Evolutionary conservation across 768 basidiomycete genomes (phyloP).

Genomic region (Wakefieldia striispora): DNA sequence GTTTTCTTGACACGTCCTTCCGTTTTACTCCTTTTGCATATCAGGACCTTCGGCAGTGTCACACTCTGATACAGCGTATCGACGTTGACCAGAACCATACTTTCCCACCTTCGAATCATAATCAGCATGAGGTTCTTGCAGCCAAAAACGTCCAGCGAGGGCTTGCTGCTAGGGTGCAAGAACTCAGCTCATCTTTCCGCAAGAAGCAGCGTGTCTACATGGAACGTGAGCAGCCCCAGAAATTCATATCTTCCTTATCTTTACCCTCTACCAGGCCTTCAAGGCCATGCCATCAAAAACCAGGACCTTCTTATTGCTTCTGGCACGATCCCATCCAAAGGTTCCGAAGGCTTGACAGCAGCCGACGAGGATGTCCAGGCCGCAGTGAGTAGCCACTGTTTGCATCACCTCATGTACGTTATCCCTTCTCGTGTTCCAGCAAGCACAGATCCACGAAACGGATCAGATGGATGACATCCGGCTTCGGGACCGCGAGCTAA

Average conservation of each 20-base stretch:
- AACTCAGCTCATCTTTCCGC: slow-evolving; percentile 85
- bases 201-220: slow-evolving; percentile 99
- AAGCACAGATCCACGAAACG: slow-evolving; percentile 36
- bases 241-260: slow-evolving; percentile 11
- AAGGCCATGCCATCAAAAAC: slow-evolving; percentile 97
- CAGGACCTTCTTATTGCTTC: slow-evolving; percentile 92
- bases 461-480: slow-evolving; percentile 42
- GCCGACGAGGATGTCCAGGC: slow-evolving; percentile 90
- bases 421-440: slow-evolving; percentile 19
- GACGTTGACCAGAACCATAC: slow-evolving; percentile 52
- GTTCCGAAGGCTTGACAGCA: slow-evolving; percentile 78
- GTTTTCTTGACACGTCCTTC: slow-evolving; percentile 11
- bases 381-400: slow-evolving; percentile 53
- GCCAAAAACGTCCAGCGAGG: slow-evolving; percentile 95
- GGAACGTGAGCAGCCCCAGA: slow-evolving; percentile 71
- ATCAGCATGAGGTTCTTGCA: slow-evolving; percentile 55
- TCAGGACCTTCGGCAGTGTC: slow-evolving; percentile 42
- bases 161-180: slow-evolving; percentile 94
- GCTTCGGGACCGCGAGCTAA: slow-evolving; percentile 66
- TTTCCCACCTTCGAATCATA: slow-evolving; percentile 56
- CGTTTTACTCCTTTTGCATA: slow-evolving; percentile 1
- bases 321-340: slow-evolving; percentile 78
- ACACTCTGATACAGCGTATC: slow-evolving; percentile 67
- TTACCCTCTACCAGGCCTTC: slow-evolving; percentile 59
- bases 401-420: slow-evolving; percentile 12